Evolutionary conservation across 768 basidiomycete species (phyloP), one percentile per base, ranked within the genome.

Genomic region (Multifurca ochricompacta): DNA sequence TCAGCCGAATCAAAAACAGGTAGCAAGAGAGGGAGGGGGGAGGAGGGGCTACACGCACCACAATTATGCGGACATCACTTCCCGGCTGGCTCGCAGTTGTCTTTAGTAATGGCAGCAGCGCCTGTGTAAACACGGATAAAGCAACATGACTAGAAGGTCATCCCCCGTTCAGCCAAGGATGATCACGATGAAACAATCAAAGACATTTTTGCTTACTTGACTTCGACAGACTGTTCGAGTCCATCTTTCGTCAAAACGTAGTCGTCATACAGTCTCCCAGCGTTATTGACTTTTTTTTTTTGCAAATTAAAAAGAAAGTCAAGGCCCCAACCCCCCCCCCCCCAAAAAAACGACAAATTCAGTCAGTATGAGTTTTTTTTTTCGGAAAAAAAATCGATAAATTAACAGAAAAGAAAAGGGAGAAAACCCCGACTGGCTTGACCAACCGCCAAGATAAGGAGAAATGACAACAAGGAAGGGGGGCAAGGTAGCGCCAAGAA

Each of bases 11-110:
- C 10, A 8, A 11, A 19, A 37, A 50, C 19, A 3, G 19, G 16
- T 14, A 6, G 27, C n/a, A 2, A 25, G 40, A 25, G 19, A 25
- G 25, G 4, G 7, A n/a, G 9, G n/a, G n/a, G n/a, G n/a, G n/a
- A n/a, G n/a, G n/a, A n/a, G n/a, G n/a, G n/a, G n/a, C n/a, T 19
- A 13, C 8, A 16, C 41, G 25, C 30, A 51, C 51, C 25, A 34
- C 41, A 18, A 51, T 40, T 6, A 51, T 43, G 18, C 51, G 51
- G 39, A 51, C 41, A 30, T 51, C 51, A 28, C 40, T 42, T 21
- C n/a, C 40, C 18, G 51, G 31, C 40, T 51, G 21, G n/a, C 18
- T 40, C 18, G 50, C 50, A 1, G 50, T 51, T 5, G 32, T 10
- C 23, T 43, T 51, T 19, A 43, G 36, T 7, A 51, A 11, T 4